These are phyloP conservation scores for Termitomyces sp. DNA, from an alignment of 768 basidiomycete species.

Conservation along the genomic window DNA sequence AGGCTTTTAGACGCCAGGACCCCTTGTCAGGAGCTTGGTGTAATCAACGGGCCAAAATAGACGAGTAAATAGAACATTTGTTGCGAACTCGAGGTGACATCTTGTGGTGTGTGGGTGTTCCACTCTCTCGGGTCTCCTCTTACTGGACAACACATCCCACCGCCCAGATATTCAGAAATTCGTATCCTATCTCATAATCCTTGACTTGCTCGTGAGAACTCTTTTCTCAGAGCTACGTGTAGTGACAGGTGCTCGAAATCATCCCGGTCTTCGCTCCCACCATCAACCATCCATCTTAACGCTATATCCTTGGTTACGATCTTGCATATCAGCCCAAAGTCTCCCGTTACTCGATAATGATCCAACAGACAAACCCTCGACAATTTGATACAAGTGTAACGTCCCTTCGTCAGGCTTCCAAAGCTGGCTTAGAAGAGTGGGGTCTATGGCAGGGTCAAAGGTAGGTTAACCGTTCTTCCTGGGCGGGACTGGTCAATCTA, in stretches of 20 bases:
- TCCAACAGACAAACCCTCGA: slow-evolving; percentile 55
- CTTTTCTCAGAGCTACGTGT: slow-evolving; percentile 13
- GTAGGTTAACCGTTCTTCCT: slow-evolving; percentile 29
- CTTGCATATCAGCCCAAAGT: background rate
- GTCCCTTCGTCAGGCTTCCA: slow-evolving; percentile 24
- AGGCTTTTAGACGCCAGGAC: background rate
- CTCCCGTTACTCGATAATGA: slow-evolving; percentile 37
- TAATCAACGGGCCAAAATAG: background rate
- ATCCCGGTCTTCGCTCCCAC: slow-evolving; percentile 10
- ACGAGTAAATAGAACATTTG: slow-evolving; percentile 1
- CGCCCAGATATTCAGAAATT: slow-evolving; percentile 4
- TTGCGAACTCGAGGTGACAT: slow-evolving; percentile 9
- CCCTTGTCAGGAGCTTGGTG: background rate
- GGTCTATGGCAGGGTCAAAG: slow-evolving; percentile 63
- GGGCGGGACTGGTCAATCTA: slow-evolving; percentile 6
- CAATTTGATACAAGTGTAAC: slow-evolving; percentile 25
- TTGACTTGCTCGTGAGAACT: slow-evolving; percentile 15
- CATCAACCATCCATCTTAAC: slow-evolving; percentile 9
- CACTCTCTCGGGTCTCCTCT: slow-evolving; percentile 36
- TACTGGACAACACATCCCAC: slow-evolving; percentile 18
- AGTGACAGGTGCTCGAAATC: slow-evolving; percentile 2
- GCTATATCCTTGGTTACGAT: slow-evolving; percentile 7
- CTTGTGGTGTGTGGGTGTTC: slow-evolving; percentile 25
- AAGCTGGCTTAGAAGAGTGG: slow-evolving; percentile 55
- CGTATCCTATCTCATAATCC: slow-evolving; percentile 3